Base-by-base conservation (phyloP, 2,329 filamentous ascomycete genomes). In the Microascus cirrosus region DNA sequence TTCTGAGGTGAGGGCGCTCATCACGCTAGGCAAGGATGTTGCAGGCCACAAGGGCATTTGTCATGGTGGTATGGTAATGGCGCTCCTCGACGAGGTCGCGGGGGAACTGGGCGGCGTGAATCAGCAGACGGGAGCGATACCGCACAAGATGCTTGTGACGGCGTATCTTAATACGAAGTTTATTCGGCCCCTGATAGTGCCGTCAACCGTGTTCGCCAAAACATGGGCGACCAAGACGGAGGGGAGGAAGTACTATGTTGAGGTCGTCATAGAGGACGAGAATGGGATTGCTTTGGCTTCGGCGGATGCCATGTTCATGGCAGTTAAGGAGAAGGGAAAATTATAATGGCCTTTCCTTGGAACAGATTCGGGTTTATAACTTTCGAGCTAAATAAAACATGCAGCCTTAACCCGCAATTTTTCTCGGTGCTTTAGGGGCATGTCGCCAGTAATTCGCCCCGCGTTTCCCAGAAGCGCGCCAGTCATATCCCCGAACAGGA, bases 61-160 rank as follows among this genome's bases (percentile, higher is more conserved):
- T 2, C 72, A 74, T 57, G 72, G 72, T 7, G 72, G 72, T 12
- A 61, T 73, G 53, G 63, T 65, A 10, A 67, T 67, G 39, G 62
- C 71, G 5, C 60, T 74, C 57, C 59, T 71, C 25, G 72, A 74
- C 54, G 72, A 74, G 65, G 61, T 67, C 5, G 68, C 71, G 61
- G 70, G 71, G 3, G 62, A 64, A 1, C 59, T 74, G 20, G 66
- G 69, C 24, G 71, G 73, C 55, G 61, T 73, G 7, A 74, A 74
- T 32, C 58, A 61, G 22, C 71, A 73, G 59, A 58, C 65, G 1
- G 65, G 64, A 0, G 60, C 62, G 13, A 61, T 66, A 0, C 70
- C 68, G 50, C 61, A 61, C 53, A 62, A 64, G 1, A 63, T 61
- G 39, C 70, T 63, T 39, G 64, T 74, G 12, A 74, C 72, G 18